Percentiles rank a stretch among this genome's conserved stretches.
Conservation (phyloP, 768 basidiomycete species). For the Agrocybe pediades region DNA sequence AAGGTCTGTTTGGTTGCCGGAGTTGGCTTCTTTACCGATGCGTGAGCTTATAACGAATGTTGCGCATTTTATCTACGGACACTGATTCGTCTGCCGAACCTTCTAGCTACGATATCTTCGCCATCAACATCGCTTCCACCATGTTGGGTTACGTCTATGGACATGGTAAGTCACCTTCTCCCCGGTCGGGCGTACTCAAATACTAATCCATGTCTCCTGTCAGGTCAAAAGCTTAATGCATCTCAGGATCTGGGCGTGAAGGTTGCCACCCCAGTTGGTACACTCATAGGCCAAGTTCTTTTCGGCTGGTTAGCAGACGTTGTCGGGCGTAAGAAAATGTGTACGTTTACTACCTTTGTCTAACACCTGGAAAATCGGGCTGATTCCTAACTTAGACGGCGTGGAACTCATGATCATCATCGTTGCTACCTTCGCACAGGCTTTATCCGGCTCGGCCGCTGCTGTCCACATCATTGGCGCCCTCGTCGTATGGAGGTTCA, state of each 20-base stretch:
- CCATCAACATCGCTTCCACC: constrained; percentile 80
- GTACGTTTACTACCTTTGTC: constrained; percentile 38
- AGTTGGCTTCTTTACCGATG: constrained; percentile 91
- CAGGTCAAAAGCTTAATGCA: constrained; percentile 41
- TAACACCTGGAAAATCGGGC: neutral
- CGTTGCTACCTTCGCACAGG: constrained; percentile 76
- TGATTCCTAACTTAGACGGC: constrained; percentile 46
- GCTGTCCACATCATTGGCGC: constrained; percentile 75
- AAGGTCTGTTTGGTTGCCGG: constrained; percentile 74
- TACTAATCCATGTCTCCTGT: constrained; percentile 10
- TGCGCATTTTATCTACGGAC: constrained; percentile 12
- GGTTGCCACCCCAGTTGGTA: constrained; percentile 77
- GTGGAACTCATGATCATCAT: constrained; percentile 83
- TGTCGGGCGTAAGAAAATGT: constrained; percentile 80
- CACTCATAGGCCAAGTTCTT: constrained; percentile 70
- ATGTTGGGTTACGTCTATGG: constrained; percentile 89
- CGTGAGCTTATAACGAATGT: constrained; percentile 49
- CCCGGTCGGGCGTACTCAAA: neutral
- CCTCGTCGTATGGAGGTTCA: constrained; percentile 82
- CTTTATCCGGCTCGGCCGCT: constrained; percentile 66
- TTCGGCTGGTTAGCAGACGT: constrained; percentile 83
- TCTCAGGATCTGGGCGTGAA: constrained; percentile 80
- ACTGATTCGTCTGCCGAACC: neutral
- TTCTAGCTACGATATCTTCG: constrained; percentile 79
- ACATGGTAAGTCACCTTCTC: constrained; percentile 20